Conservation (phyloP, 73 alveolate genomes). For the Tetrahymena elliotti region DNA sequence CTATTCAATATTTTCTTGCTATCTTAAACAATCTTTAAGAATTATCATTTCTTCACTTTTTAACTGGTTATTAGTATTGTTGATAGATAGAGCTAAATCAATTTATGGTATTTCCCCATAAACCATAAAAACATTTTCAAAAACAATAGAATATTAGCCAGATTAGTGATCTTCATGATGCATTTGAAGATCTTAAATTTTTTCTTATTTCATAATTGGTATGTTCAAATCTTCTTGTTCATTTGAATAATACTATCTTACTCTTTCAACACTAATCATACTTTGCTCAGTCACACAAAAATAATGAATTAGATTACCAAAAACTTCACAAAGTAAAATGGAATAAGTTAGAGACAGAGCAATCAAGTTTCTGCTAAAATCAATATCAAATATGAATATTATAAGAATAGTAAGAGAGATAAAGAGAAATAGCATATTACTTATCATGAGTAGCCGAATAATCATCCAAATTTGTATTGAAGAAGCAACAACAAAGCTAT, state of each 20-base stretch:
- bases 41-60: too few species aligned
- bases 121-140: slow-evolving; percentile 22
- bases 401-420: slow-evolving; percentile 16
- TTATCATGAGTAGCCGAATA: slow-evolving; percentile 18
- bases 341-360: slow-evolving; percentile 41
- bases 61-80: too few species aligned
- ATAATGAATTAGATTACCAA: slow-evolving; percentile 15
- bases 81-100: too few species aligned
- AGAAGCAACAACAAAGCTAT: slow-evolving; percentile 12
- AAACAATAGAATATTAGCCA: slow-evolving; percentile 11
- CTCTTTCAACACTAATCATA: slow-evolving; percentile 43
- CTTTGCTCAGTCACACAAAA: slow-evolving; percentile 14
- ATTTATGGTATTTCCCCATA: slow-evolving; percentile 11
- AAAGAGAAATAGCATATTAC: slow-evolving; percentile 25
- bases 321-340: slow-evolving; percentile 11
- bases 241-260: slow-evolving; percentile 10
- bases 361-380: slow-evolving; percentile 2
- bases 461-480: slow-evolving; percentile 17
- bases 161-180: not conserved
- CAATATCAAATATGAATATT: not conserved
- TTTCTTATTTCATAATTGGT: not conserved
- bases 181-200: not conserved
- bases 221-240: slow-evolving; percentile 8
- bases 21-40: too few species aligned
- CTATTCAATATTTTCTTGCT: not conserved